These are phyloP conservation scores for Salix suchowensis DNA, from an alignment of 345 rosid species.

Conservation along the genomic window DNA sequence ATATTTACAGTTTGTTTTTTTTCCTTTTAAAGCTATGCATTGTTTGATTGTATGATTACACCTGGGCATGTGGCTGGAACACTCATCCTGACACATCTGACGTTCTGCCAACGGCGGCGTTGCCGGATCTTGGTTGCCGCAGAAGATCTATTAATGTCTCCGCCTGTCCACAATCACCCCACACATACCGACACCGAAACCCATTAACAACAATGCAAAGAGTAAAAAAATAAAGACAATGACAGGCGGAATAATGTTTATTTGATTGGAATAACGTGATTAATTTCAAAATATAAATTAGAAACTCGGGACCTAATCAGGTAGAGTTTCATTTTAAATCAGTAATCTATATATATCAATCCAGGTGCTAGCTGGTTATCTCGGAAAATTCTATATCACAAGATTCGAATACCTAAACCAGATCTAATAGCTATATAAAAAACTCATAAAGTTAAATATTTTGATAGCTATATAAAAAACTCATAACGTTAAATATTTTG, in stretches of 20 bases:
- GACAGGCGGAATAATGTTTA: too few relatives aligned
- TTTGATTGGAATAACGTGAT: background rate
- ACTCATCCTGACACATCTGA: constrained; percentile 40
- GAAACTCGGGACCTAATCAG: too few relatives aligned
- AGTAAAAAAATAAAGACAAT: too few relatives aligned
- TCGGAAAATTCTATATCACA: too few relatives aligned
- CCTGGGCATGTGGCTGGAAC: constrained; percentile 20
- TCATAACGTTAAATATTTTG: background rate
- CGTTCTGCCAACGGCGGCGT: constrained; percentile 46
- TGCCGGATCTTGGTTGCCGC: constrained; percentile 87
- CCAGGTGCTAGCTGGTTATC: too few relatives aligned
- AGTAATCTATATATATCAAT: too few relatives aligned
- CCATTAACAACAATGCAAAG: background rate
- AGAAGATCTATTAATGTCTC: constrained; percentile 68
- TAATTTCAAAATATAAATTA: too few relatives aligned
- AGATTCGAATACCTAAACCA: too few relatives aligned
- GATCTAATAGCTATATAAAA: too few relatives aligned
- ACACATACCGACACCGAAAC: constrained; percentile 28
- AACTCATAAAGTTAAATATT: background rate
- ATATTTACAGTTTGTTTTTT: constrained; percentile 3
- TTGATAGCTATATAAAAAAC: background rate
- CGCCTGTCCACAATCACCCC: constrained; percentile 49
- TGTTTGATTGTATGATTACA: constrained; percentile 8
- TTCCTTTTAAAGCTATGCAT: background rate
- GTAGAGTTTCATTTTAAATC: too few relatives aligned